Conservation (phyloP, 768 basidiomycete species). For the Leucogyrophana mollusca region DNA sequence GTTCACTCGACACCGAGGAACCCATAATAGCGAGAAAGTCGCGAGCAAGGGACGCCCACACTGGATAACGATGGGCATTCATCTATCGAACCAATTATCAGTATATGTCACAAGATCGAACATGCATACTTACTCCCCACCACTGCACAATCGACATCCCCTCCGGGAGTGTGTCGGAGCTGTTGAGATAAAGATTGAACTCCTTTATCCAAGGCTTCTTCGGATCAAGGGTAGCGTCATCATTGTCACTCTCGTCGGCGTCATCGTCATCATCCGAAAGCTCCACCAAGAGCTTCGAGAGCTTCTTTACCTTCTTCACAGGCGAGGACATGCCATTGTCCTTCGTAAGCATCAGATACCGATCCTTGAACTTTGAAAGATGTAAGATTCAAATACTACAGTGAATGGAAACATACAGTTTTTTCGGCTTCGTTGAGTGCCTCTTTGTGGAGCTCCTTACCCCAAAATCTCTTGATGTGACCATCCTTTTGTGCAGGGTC, state of each 20-base stretch:
- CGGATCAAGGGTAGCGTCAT: not conserved
- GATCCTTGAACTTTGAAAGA: slow-evolving; percentile 14
- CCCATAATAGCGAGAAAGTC: slow-evolving; percentile 40
- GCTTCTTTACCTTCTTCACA: slow-evolving; percentile 1
- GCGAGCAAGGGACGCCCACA: slow-evolving; percentile 33
- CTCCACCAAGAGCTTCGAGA: not conserved
- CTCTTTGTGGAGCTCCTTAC: slow-evolving; percentile 11
- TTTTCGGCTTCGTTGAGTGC: slow-evolving; percentile 13
- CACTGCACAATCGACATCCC: slow-evolving; percentile 23
- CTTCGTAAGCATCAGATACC: slow-evolving; percentile 4
- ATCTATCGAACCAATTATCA: not conserved
- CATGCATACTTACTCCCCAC: slow-evolving; percentile 32
- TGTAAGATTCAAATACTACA: not conserved
- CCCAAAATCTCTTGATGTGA: slow-evolving; percentile 28
- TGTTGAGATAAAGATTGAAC: slow-evolving; percentile 22
- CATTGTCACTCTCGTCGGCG: not conserved
- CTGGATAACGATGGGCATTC: slow-evolving; percentile 9
- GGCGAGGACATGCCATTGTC: not conserved
- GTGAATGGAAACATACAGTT: slow-evolving; percentile 12
- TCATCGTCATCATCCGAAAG: slow-evolving; percentile 12
- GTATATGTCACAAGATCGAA: not conserved
- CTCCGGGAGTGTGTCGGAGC: slow-evolving; percentile 13
- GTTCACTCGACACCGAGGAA: slow-evolving; percentile 36
- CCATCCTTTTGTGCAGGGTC: slow-evolving; percentile 19
- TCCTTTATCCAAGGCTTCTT: slow-evolving; percentile 19